Evolutionary conservation across 441 rosid genomes (phyloP).

Genomic region (Gossypium lobatum): DNA sequence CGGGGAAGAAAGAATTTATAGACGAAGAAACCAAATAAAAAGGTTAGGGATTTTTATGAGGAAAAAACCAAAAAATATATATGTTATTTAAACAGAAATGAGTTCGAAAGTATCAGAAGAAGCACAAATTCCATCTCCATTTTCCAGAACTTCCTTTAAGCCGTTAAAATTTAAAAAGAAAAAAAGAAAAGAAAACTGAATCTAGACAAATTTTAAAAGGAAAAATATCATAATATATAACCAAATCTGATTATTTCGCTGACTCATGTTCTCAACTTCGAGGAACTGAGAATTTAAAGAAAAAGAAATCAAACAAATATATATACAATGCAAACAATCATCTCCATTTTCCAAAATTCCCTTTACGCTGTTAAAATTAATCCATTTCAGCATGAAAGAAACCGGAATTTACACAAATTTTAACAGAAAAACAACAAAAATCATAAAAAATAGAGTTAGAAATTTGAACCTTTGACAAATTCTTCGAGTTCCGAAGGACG

Average conservation of each 20-base stretch:
- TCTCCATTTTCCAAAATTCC: not conserved
- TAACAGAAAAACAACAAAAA: not conserved
- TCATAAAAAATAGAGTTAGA: not conserved
- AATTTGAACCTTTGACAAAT: constrained; percentile 73
- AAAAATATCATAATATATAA: not conserved
- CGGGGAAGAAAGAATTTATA: not conserved
- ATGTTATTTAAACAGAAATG: not conserved
- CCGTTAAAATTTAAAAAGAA: not conserved
- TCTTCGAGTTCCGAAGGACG: constrained; percentile 72
- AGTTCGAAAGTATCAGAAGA: not conserved
- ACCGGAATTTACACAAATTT: not conserved
- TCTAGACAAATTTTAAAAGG: not conserved
- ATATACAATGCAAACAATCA: not conserved
- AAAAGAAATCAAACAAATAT: no score
- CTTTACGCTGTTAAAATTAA: not conserved
- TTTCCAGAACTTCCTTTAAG: not conserved
- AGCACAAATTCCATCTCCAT: not conserved
- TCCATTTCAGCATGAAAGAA: not conserved
- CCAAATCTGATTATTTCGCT: not conserved
- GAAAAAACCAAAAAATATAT: not conserved
- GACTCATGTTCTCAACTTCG: not conserved
- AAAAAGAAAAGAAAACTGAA: not conserved
- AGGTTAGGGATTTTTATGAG: not conserved
- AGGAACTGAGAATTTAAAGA: not conserved
- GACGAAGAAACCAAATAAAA: not conserved